phyloP scores from a whole-genome alignment of 495 filamentous ascomycete genomes.

The Penicillium alfredii region DNA sequence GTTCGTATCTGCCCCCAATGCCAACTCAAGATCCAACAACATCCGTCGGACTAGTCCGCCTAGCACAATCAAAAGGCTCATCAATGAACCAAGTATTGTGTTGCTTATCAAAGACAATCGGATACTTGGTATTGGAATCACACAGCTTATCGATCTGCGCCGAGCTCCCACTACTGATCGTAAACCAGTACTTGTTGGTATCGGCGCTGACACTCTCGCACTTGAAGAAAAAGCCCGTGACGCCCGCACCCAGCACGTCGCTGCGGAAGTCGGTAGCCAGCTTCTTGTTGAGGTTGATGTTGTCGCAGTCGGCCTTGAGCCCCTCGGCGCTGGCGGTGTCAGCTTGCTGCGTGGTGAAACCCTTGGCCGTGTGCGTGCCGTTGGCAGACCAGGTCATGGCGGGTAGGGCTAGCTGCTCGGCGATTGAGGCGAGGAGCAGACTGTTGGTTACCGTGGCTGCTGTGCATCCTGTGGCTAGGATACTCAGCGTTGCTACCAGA shows the following conservation, averaged over 20 bases:
- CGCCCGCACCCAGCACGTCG: constrained; percentile 18
- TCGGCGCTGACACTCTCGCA: constrained; percentile 20
- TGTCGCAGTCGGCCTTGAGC: constrained; percentile 22
- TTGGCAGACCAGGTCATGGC: constrained; percentile 25
- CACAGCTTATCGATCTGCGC: constrained; percentile 22
- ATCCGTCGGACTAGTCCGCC: constrained; percentile 13
- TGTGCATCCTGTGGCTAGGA: constrained; percentile 10
- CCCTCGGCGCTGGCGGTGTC: constrained; percentile 10
- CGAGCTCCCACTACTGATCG: constrained; percentile 16
- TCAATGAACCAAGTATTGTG: constrained; percentile 26
- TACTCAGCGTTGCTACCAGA: constrained; percentile 4
- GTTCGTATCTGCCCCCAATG: too few species aligned
- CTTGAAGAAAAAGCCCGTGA: constrained; percentile 24
- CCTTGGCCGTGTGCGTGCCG: constrained; percentile 24
- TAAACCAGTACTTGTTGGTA: constrained; percentile 27
- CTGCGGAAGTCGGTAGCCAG: constrained; percentile 23
- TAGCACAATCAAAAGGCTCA: constrained; percentile 25
- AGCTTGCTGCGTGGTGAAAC: constrained; percentile 17
- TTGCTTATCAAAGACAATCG: constrained; percentile 21
- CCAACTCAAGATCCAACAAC: constrained; percentile 2
- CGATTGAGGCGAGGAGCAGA: constrained; percentile 12
- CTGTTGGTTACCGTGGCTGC: constrained; percentile 15
- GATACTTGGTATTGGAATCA: constrained; percentile 13
- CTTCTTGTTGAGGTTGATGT: constrained; percentile 27
- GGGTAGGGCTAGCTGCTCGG: constrained; percentile 16